Evolutionary conservation across 352 stramenopile species (phyloP), one percentile per base, ranked within the genome.

Genomic region (Globisporangium mamillatum): DNA sequence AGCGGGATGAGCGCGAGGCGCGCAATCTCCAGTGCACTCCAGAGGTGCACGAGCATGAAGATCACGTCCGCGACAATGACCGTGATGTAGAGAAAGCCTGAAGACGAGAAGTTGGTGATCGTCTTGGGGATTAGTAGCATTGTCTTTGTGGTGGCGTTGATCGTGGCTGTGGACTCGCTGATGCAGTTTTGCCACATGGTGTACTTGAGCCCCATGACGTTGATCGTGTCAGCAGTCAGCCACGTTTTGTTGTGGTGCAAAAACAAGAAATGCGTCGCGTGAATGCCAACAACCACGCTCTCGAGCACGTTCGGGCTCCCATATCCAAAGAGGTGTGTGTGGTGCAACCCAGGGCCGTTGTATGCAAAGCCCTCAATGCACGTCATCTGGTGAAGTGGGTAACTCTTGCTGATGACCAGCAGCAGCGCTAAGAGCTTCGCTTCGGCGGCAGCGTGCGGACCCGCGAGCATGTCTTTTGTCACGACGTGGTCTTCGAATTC

Each of bases 181-280:
- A 74, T 69, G 22, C 69, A 75, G 55, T 88, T 84, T 44, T 88
- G 75, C 10, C 81, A 75, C 25, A 88, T 74, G 6, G 76, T 66
- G 54, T 79, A 88, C 56, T 69, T 68, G 52, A 81, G 66, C 5
- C 73, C 81, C 38, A 87, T 63, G 38, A 84, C 24, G 16, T 74
- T 71, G 25, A 87, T 44, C 16, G 74, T 68, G 63, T 89, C 77
- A 1, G 73, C 65, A 2, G 79, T 83, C 38, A 89, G 74, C 66
- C 77, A 79, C 7, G 73, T 68, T 48, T 83, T 87, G 66, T 84
- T 64, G 4, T 54, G 68, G 22, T 81, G 72, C 55, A 87, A 60
- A 0, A 62, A 50, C 14, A 55, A 59, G 55, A 89, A 84, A 9
- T 32, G 63, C 4, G 70, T 74, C 1, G 73, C 75, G 38, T 81